These are phyloP conservation scores for Dipodascopsis uninucleata DNA, from an alignment of 805 yeast species.

Conservation along the genomic window DNA sequence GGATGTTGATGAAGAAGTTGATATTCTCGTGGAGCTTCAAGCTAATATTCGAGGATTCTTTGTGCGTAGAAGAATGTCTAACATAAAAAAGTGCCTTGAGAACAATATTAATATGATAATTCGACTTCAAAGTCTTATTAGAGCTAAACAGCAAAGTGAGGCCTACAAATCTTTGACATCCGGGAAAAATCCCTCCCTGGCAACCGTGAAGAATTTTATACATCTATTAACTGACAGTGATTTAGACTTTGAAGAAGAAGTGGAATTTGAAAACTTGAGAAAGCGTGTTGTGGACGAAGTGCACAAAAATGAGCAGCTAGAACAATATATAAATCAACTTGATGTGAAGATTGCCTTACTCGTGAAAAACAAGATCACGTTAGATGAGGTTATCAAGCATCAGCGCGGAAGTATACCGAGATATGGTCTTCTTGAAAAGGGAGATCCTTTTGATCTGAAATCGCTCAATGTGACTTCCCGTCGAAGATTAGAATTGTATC, in stretches of 20 bases:
- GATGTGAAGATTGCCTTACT: slow-evolving; percentile 74
- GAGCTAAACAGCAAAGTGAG: slow-evolving; percentile 61
- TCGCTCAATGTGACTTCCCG: slow-evolving; percentile 41
- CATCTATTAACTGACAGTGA: slow-evolving; percentile 69
- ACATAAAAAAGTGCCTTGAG: slow-evolving; percentile 47
- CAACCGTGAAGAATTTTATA: slow-evolving; percentile 73
- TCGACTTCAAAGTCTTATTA: slow-evolving; percentile 68
- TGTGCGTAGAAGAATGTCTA: slow-evolving; percentile 30
- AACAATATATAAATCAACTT: slow-evolving; percentile 68
- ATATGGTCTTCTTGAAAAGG: slow-evolving; percentile 20
- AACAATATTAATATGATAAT: slow-evolving; percentile 57
- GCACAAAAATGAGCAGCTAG: slow-evolving; percentile 65
- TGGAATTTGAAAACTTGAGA: slow-evolving; percentile 60
- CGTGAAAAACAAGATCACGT: slow-evolving; percentile 71
- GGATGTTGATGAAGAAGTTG: slow-evolving; percentile 37
- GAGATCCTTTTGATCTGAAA: slow-evolving; percentile 38
- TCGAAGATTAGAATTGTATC: slow-evolving; percentile 61
- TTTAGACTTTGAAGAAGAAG: slow-evolving; percentile 70
- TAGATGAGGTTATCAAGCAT: slow-evolving; percentile 60
- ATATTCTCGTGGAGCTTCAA: slow-evolving; percentile 36
- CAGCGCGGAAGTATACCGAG: slow-evolving; percentile 38
- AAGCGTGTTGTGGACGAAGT: slow-evolving; percentile 68
- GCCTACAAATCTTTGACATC: slow-evolving; percentile 72
- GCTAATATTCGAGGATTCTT: slow-evolving; percentile 36
- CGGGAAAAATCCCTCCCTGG: slow-evolving; percentile 70